A percentile compares a stretch with the other conserved stretches of the same genome.
These are phyloP conservation scores for Aureobasidium pullulans DNA, from an alignment of 2,329 filamentous ascomycete species.

Conservation along the genomic window DNA sequence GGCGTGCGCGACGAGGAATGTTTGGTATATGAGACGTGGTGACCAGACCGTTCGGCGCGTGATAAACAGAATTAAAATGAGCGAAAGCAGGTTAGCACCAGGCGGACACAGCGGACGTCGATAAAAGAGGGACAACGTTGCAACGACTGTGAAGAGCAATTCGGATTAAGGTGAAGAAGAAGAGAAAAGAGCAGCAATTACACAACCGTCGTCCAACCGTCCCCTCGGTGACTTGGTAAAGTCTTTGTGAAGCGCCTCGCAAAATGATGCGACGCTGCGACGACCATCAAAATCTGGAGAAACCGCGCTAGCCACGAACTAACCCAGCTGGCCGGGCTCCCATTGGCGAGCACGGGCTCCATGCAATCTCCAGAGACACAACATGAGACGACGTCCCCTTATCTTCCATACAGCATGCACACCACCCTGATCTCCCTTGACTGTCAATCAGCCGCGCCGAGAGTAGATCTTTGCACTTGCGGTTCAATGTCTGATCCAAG, in stretches of 20 bases:
- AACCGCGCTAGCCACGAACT: neutral
- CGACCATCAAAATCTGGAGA: slow-evolving; percentile 7
- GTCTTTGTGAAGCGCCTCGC: neutral
- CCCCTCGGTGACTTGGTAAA: neutral
- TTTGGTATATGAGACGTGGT: slow-evolving; percentile 14
- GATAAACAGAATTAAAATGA: slow-evolving; percentile 15
- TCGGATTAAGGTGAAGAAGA: slow-evolving; percentile 4
- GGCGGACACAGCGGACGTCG: neutral
- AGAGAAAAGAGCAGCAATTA: slow-evolving; percentile 8
- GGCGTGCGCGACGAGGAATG: slow-evolving; percentile 13
- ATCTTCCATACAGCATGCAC: neutral
- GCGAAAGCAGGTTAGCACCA: slow-evolving; percentile 9
- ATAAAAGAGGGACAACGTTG: slow-evolving; percentile 15
- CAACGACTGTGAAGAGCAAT: slow-evolving; percentile 2
- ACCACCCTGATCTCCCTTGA: slow-evolving; percentile 1
- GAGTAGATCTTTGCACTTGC: neutral
- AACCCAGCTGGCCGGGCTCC: neutral
- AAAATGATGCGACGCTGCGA: slow-evolving; percentile 11
- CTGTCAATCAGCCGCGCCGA: slow-evolving; percentile 9
- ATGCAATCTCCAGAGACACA: slow-evolving; percentile 8
- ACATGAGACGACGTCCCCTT: slow-evolving; percentile 5
- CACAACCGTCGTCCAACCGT: slow-evolving; percentile 8
- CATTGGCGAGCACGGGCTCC: neutral
- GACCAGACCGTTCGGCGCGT: slow-evolving; percentile 11
- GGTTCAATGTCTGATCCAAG: neutral